Base-by-base conservation (phyloP, 192 early-diverging fungal species). In the Dissophora globulifera region DNA sequence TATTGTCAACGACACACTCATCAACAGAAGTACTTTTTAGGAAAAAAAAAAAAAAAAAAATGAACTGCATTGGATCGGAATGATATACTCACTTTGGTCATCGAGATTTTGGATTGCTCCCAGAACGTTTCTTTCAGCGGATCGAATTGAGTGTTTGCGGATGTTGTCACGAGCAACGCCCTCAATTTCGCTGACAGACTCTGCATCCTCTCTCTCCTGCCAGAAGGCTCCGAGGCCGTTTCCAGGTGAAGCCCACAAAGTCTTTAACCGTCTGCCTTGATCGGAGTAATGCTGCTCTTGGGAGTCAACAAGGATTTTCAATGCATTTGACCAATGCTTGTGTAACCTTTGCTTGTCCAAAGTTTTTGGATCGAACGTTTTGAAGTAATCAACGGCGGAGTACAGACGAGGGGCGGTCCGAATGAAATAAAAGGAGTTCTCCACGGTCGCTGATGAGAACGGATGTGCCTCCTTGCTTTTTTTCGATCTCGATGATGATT, bases 181-280 rank as follows among this genome's bases (percentile, higher is more conserved):
- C 62, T 54, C 38, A 22, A 64, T 46, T 19, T 64, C 62, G 40
- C 62, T 64, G 38, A 42, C 16, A 43, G 50, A 46, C 51, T 54
- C 27, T 26, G 38, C 50, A 46, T 64, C 41, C 20, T 64, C 38
- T 27, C 38, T 48, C 49, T 62, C 61, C 38, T 54, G 5, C 62
- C 62, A 64, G 42, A 64, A 64, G 27, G 50, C n/a, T 64, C 51
- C 51, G 13, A 64, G 51, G n/a, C 62, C 61, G 43, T 62, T 62
- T 52, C 35, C 49, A 43, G 61, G 49, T 12, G 61, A 52, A 38
- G 50, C 29, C 61, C 61, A 62, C 17, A 17, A 31, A 25, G 27
- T 11, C 27, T 27, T 20, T 50, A 62, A 41, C 9, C 50, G 48
- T 52, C 41, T 52, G 61, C 61, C 61, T 43, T 62, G 61, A 19